Base-by-base conservation (phyloP, 1,284 basidiomycete genomes). In the Marasmius fiardii region DNA sequence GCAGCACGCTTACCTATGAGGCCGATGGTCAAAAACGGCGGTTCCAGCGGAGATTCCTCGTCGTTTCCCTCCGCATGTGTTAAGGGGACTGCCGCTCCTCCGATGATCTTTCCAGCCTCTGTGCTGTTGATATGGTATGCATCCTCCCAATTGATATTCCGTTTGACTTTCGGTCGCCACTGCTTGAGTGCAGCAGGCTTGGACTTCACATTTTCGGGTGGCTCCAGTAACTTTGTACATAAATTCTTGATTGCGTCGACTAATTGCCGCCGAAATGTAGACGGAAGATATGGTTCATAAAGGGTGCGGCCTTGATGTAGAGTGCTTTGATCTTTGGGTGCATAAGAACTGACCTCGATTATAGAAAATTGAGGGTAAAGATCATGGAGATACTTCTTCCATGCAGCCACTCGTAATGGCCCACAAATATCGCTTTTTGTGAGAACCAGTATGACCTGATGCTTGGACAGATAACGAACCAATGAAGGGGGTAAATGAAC, bases 351-450 rank as follows among this genome's bases (percentile, higher is more conserved):
- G 18, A 93, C 90, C 59, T 82, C 77, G 1, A 94, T 86, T 4
- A 94, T 78, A 7, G 74, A 81, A 2, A 79, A 62, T 10, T 68
- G 71, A 4, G 86, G 83, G 69, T 86, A 85, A 55, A 68, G 76
- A 18, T 70, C 56, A 26, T 75, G 74, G 24, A 94, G 77, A 73
- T 88, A 90, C 6, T 69, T 65, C 23, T 75, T 78, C 93, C 93
- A 95, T 0, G 83, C 83, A 4, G 76, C 71, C 4, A 84, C 78
- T 37, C 81, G 78, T 18, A 64, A 70, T 6, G 77, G 75, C 48
- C 85, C 84, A 4, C 88, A 79, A 12, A 92, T 87, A 68, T 94
- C 93, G 20, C 86, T 82, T 68, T 95, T 96, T 6, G 93, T 95
- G 12, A 91, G 78, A 41, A 95, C 86, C 43, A 96, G 77, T 50